phyloP scores from a whole-genome alignment of 31 red algal genomes.

The Pterothamnion heteromorphum region DNA sequence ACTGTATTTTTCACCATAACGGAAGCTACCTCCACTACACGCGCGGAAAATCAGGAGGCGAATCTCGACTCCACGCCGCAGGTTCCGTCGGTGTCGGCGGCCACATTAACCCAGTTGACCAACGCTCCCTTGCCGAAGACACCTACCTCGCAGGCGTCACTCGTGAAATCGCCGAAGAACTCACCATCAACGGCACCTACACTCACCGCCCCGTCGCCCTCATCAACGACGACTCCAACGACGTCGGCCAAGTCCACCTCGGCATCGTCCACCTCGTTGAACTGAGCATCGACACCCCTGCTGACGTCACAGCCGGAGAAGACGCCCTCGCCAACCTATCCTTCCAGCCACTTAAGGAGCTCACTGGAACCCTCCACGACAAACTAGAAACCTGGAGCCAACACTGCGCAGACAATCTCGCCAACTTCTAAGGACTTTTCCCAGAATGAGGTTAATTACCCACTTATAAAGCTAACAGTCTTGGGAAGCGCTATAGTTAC shows the following conservation, averaged over 20 bases:
- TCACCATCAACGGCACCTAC: neutral
- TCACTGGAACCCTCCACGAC: neutral
- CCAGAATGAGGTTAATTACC: too few relatives aligned
- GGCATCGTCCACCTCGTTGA: neutral
- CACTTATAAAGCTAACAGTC: too few relatives aligned
- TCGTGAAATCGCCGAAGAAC: neutral
- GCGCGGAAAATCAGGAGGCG: neutral
- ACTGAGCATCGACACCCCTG: too few relatives aligned
- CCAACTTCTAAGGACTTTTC: too few relatives aligned
- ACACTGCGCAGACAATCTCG: neutral
- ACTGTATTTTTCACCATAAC: neutral
- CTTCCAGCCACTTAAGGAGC: neutral
- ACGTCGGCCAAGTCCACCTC: neutral
- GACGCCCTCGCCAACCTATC: neutral
- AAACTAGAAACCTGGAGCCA: neutral
- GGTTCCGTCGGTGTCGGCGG: neutral
- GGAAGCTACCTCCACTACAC: neutral
- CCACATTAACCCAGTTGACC: neutral
- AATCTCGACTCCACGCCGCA: neutral
- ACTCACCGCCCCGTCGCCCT: neutral
- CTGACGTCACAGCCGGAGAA: neutral
- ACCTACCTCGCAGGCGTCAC: neutral
- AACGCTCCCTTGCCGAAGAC: neutral
- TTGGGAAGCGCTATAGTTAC: too few relatives aligned
- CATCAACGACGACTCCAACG: neutral